phyloP scores from a whole-genome alignment of 2,329 filamentous ascomycete species.

The Plenodomus tracheiphilus region DNA sequence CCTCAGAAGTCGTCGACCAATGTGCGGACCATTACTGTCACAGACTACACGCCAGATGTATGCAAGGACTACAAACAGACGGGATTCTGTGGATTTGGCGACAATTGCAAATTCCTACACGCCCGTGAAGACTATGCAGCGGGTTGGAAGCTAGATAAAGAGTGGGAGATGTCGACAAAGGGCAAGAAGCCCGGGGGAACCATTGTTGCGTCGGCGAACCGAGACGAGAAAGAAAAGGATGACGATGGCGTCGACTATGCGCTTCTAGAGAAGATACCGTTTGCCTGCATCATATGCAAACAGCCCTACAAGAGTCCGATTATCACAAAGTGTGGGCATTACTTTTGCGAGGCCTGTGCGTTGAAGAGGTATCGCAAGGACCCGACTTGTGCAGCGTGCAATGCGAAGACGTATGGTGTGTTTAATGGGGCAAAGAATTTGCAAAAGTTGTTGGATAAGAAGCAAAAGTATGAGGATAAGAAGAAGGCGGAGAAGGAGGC shows the following conservation, averaged over 20 bases:
- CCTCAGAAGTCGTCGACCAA: constrained; percentile 89
- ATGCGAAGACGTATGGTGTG: constrained; percentile 80
- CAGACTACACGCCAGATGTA: constrained; percentile 87
- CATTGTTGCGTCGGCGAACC: constrained; percentile 62
- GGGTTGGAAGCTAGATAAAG: constrained; percentile 92
- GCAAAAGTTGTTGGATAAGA: constrained; percentile 77
- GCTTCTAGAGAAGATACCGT: constrained; percentile 81
- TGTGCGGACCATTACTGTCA: constrained; percentile 85
- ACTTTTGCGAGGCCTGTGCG: constrained; percentile 92
- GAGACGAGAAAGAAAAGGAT: constrained; percentile 46
- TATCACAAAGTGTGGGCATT: constrained; percentile 89
- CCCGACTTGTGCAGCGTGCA: constrained; percentile 84
- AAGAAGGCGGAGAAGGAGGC: constrained; percentile 60
- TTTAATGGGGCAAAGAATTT: constrained; percentile 87
- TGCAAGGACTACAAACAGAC: constrained; percentile 93
- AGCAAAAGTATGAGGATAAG: constrained; percentile 64
- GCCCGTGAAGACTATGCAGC: constrained; percentile 79
- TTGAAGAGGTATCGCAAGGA: constrained; percentile 84
- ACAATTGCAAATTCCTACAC: constrained; percentile 82
- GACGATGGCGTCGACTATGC: constrained; percentile 66
- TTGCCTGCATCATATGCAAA: constrained; percentile 86
- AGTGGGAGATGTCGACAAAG: constrained; percentile 87
- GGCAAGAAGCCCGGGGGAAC: constrained; percentile 56
- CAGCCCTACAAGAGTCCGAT: constrained; percentile 77
- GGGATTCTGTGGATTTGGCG: constrained; percentile 68